Conservation (phyloP, 805 yeast genomes). For the Wickerhamomyces mucosus region DNA sequence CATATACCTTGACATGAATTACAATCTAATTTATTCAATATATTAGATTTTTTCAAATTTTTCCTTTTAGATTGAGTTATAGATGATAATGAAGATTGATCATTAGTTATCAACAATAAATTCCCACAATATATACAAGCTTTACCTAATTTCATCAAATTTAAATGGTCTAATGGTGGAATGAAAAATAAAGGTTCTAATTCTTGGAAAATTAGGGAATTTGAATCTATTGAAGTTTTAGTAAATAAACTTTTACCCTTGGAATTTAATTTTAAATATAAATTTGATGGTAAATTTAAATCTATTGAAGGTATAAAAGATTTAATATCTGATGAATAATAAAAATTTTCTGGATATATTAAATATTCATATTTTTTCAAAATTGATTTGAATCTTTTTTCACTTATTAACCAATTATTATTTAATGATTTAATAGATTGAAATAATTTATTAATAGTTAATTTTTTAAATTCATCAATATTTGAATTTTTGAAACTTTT, state of each 20-base stretch:
- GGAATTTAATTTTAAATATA: constrained; percentile 39
- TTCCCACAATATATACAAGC: constrained; percentile 68
- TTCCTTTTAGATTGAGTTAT: constrained; percentile 6
- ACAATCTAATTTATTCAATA: constrained; percentile 51
- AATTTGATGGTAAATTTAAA: constrained; percentile 28
- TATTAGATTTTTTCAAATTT: constrained; percentile 3
- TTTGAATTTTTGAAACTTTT: neutral
- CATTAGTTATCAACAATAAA: neutral
- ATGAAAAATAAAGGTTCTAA: constrained; percentile 44
- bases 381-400: constrained; percentile 42
- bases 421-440: constrained; percentile 25
- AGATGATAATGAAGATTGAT: constrained; percentile 23
- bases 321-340: constrained; percentile 44
- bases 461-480: too few relatives aligned
- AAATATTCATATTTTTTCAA: constrained; percentile 50
- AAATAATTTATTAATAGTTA: neutral
- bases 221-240: constrained; percentile 33
- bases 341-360: constrained; percentile 30
- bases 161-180: constrained; percentile 59
- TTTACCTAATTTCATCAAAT: constrained; percentile 47
- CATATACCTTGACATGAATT: constrained; percentile 54
- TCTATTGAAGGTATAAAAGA: constrained; percentile 42
- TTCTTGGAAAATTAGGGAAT: constrained; percentile 54
- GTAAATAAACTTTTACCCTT: constrained; percentile 59
- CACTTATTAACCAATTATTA: constrained; percentile 55